Evolutionary conservation across 2,329 filamentous ascomycete species (phyloP), one percentile per base, ranked within the genome.

Genomic region (Phyllachora maydis): DNA sequence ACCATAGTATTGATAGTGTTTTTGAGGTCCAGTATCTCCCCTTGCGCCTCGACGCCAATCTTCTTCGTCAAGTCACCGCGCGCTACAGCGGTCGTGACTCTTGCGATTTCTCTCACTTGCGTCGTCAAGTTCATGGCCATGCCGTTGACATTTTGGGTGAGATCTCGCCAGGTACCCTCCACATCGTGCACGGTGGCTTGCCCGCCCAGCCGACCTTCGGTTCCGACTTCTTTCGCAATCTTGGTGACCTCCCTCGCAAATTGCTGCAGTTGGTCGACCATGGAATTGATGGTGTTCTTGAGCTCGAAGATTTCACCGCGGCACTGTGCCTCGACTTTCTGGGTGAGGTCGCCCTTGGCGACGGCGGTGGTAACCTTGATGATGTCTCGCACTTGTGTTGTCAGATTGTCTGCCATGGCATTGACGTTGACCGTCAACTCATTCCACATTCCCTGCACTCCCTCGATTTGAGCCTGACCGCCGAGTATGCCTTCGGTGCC

Each of bases 1-100:
- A 95, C 88, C 85, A 95, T 95, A 42, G 78, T 90, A 49, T 95
- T 95, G 55, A 95, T 95, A 6, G 85, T 98, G 40, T 83, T 81
- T 53, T 98, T 98, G 31, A 98, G 58, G 43, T 91, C 79, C 24
- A 90, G 54, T 37, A 98, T 95, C 52, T 98, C 88, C 40, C 85
- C 85, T 46, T 82, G 71, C 25, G 82, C 88, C 37, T 90, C 81
- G 32, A 91, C 81, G 31, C 81, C 76, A 42, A 98, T 93, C 56
- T 93, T 95, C 52, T 88, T 81, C 31, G 79, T 91, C 31, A 98
- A 56, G 49, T 98, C 85, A 41, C 85, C 85, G 46, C 76, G 78
- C 24, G 85, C 85, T 31, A 98, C 85, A 28, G 85, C 85, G 2
- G 83, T 92, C 3, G 85, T 95, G 29, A 98, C 88, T 41, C 85